Conservation (phyloP, 2,329 filamentous ascomycete genomes). For the Aspergillus brasiliensis region DNA sequence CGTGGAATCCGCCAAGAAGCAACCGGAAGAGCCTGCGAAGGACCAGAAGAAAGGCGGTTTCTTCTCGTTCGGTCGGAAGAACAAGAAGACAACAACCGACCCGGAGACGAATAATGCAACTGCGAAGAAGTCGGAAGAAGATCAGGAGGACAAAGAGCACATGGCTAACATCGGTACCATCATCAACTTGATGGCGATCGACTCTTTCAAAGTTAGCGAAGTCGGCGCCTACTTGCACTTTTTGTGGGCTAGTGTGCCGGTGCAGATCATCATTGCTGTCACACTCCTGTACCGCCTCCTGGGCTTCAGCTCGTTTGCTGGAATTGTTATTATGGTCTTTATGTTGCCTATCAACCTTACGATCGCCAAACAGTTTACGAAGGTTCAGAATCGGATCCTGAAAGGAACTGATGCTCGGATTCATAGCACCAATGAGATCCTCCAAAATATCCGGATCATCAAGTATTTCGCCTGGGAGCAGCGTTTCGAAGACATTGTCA, state of each 20-base stretch:
- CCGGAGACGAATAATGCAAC: conserved; percentile 19
- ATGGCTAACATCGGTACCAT: conserved; percentile 96
- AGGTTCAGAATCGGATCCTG: conserved; percentile 87
- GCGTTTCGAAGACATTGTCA: conserved; percentile 80
- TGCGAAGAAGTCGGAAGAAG: conserved; percentile 29
- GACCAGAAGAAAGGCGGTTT: conserved; percentile 47
- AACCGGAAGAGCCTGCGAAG: conserved; percentile 48
- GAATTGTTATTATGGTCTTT: conserved; percentile 84
- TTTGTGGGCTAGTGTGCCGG: conserved; percentile 86
- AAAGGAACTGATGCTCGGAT: conserved; percentile 93
- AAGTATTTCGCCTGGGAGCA: conserved; percentile 99
- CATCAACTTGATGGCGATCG: conserved; percentile 98
- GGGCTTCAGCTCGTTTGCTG: conserved; percentile 89
- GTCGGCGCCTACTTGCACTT: conserved; percentile 95
- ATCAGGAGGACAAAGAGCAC: conserved; percentile 53
- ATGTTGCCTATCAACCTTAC: conserved; percentile 88
- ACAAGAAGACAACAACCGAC: conserved; percentile 38
- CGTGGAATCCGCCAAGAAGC: conserved; percentile 71
- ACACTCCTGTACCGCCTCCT: conserved; percentile 84
- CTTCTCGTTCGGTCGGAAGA: conserved; percentile 62
- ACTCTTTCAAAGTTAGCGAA: conserved; percentile 98
- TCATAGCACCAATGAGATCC: conserved; percentile 91
- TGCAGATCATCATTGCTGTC: conserved; percentile 81
- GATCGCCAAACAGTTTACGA: conserved; percentile 82
- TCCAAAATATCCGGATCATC: conserved; percentile 98